Conservation (phyloP, 2,329 filamentous ascomycete species). For the Talaromyces sp. region DNA sequence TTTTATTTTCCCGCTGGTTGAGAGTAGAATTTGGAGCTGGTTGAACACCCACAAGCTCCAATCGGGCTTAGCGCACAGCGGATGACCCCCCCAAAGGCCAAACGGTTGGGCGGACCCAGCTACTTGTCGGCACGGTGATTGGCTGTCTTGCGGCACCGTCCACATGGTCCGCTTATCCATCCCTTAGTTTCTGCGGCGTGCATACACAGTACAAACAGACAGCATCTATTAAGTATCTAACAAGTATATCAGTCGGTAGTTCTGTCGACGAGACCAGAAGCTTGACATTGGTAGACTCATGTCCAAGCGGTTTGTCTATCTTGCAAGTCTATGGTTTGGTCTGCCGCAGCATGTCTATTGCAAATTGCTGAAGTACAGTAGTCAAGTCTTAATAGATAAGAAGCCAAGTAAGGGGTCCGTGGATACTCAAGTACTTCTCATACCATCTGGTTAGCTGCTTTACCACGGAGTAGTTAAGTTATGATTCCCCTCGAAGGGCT, state of each 20-base stretch:
- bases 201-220: not conserved
- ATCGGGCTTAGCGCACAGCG: constrained; percentile 33
- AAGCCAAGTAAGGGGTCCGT: not conserved
- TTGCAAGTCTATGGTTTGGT: not conserved
- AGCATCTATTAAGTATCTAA: too few species aligned
- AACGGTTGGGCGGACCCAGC: constrained; percentile 35
- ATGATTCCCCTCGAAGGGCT: too few species aligned
- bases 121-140: constrained; percentile 3
- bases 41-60: constrained; percentile 30
- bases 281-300: not conserved
- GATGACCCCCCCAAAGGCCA: constrained; percentile 33
- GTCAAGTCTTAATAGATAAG: not conserved
- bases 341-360: not conserved
- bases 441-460: too few species aligned
- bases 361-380: not conserved
- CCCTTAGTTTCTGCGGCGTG: not conserved
- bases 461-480: too few species aligned
- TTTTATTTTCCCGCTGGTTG: constrained; percentile 7
- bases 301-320: not conserved
- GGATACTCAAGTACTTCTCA: not conserved
- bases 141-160: constrained; percentile 11
- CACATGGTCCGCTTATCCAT: constrained; percentile 10
- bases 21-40: constrained; percentile 24
- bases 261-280: not conserved
- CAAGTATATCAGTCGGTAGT: too few species aligned